These are phyloP conservation scores for Phaseolus coccineus DNA, from an alignment of 331 rosid genomes.

Conservation along the genomic window DNA sequence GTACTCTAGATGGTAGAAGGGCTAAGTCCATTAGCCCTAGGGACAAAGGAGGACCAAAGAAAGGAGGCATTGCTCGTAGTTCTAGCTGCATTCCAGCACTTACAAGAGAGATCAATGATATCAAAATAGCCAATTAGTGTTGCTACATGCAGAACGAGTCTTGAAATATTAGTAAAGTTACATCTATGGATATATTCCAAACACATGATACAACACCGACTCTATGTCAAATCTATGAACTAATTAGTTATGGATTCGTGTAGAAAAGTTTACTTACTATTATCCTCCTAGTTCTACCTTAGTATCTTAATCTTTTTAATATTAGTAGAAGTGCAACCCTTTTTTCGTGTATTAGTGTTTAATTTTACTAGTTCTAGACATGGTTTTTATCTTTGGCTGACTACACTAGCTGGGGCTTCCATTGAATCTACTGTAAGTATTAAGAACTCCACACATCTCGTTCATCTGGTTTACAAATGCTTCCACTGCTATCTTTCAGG, in stretches of 20 bases:
- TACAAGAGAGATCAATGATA: constrained; percentile 70
- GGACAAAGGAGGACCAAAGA: constrained; percentile 60
- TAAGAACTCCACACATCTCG: neutral
- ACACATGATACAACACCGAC: no score
- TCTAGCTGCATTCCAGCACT: constrained; percentile 93
- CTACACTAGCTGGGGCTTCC: neutral
- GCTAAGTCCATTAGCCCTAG: constrained; percentile 80
- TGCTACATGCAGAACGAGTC: no score
- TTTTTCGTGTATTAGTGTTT: neutral
- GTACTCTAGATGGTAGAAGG: constrained; percentile 69
- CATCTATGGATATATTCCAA: no score
- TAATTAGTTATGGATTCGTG: no score
- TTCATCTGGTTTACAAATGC: constrained; percentile 8
- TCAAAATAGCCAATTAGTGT: constrained; percentile 52
- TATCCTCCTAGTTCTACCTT: no score
- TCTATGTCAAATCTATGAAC: no score
- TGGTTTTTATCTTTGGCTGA: constrained; percentile 1
- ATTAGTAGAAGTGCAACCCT: neutral
- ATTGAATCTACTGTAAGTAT: neutral
- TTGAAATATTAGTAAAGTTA: no score
- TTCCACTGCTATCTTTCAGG: neutral
- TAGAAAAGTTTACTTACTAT: no score
- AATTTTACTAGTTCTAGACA: neutral
- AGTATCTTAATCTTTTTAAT: no score
- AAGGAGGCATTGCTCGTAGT: constrained; percentile 77